phyloP scores from a whole-genome alignment of 2,329 filamentous ascomycete species.

The Fusarium nodosum region DNA sequence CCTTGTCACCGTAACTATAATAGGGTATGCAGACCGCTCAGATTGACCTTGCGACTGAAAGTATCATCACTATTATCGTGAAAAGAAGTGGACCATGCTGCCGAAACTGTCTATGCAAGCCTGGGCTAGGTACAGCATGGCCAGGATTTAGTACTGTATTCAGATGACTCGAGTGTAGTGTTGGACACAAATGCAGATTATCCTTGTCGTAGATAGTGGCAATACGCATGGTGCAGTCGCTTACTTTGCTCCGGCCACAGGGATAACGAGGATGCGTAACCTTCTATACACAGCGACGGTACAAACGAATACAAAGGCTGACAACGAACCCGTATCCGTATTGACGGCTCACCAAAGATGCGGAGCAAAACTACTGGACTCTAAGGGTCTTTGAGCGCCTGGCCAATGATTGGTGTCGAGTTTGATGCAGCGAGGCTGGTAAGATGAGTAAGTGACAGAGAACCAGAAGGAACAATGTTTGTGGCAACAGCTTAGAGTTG shows the following conservation, averaged over 20 bases:
- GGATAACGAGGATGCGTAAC: slow-evolving; percentile 1
- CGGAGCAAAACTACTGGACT: slow-evolving; percentile 7
- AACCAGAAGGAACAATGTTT: slow-evolving; percentile 21
- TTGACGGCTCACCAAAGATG: slow-evolving; percentile 18
- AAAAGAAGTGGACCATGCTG: not conserved
- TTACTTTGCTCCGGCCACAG: slow-evolving; percentile 23
- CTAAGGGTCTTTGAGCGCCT: not conserved
- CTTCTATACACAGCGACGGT: not conserved
- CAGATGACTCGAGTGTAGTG: slow-evolving; percentile 26
- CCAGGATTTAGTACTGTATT: not conserved
- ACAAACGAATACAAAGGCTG: slow-evolving; percentile 21
- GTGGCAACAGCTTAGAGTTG: slow-evolving; percentile 23
- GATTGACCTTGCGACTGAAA: not conserved
- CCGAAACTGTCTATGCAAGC: slow-evolving; percentile 7
- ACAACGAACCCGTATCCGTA: slow-evolving; percentile 20
- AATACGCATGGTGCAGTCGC: slow-evolving; percentile 28
- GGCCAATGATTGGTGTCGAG: slow-evolving; percentile 24
- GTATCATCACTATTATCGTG: not conserved
- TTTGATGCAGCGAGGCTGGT: slow-evolving; percentile 29
- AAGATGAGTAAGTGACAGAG: not conserved
- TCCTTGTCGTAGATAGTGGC: slow-evolving; percentile 36
- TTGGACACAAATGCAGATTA: slow-evolving; percentile 8
- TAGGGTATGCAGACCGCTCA: slow-evolving; percentile 1
- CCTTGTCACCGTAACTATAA: not conserved
- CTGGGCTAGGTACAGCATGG: not conserved